A percentile compares a stretch with the other conserved stretches of the same genome.
These are phyloP conservation scores for Alnus rubra DNA, from an alignment of 306 rosid genomes.

Conservation along the genomic window DNA sequence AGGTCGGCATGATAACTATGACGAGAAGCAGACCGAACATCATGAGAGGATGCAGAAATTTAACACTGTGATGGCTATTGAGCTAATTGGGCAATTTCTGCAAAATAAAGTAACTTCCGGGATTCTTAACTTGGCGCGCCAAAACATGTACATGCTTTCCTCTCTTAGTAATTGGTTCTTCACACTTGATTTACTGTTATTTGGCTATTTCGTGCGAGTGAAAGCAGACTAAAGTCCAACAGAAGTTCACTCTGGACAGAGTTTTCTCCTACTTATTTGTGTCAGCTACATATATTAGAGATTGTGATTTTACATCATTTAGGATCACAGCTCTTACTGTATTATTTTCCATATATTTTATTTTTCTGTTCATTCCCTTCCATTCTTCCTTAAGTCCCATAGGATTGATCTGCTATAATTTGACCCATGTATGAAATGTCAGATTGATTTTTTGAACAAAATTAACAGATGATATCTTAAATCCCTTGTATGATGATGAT, in stretches of 20 bases:
- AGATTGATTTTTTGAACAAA: neutral
- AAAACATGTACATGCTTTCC: conserved; percentile 59
- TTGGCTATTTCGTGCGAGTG: neutral
- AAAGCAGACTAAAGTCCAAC: neutral
- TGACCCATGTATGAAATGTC: neutral
- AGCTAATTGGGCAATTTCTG: conserved; percentile 76
- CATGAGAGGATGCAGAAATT: conserved; percentile 55
- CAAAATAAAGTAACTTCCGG: conserved; percentile 60
- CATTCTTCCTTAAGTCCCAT: neutral
- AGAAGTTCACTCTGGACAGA: neutral
- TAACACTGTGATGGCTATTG: conserved; percentile 72
- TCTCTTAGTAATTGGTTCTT: conserved; percentile 10
- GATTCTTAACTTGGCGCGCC: conserved; percentile 76
- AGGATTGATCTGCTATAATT: neutral
- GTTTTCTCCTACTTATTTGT: conserved; percentile 8
- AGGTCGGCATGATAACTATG: conserved; percentile 46
- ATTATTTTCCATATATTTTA: neutral
- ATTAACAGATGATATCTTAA: neutral
- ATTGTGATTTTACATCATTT: conserved; percentile 1
- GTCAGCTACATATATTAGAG: conserved; percentile 8
- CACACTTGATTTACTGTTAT: neutral
- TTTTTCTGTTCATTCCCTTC: neutral
- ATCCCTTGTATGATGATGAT: neutral
- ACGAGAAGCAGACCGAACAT: conserved; percentile 52
- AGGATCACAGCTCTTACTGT: neutral